Conservation (phyloP, 2,329 filamentous ascomycete species). For the Ophiostoma tasmaniense region DNA sequence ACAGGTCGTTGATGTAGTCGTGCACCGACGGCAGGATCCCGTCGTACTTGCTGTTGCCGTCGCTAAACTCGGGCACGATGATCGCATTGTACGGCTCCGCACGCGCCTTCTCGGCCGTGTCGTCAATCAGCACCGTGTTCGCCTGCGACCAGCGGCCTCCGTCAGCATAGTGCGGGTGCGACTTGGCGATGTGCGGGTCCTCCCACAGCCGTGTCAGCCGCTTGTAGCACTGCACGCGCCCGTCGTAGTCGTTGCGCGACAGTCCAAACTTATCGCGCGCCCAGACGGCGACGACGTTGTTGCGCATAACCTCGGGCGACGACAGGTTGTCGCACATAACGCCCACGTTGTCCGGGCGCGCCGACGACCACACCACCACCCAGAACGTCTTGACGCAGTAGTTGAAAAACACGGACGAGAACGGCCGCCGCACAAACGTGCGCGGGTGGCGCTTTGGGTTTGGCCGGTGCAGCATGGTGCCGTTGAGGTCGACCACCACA, state of each 20-base stretch:
- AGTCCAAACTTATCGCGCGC: conserved; percentile 69
- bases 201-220: conserved; percentile 66
- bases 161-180: conserved; percentile 34
- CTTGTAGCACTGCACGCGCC: conserved; percentile 84
- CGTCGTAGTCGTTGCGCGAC: conserved; percentile 51
- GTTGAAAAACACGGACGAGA: conserved; percentile 58
- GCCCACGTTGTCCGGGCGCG: conserved; percentile 61
- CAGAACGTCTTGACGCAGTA: conserved; percentile 67
- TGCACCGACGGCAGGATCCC: conserved; percentile 50
- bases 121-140: conserved; percentile 87
- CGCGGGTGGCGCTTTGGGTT: conserved; percentile 36
- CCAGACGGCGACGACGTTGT: conserved; percentile 61
- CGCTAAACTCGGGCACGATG: conserved; percentile 67
- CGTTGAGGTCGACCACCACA: conserved; percentile 86
- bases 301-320: conserved; percentile 12
- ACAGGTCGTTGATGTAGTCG: conserved; percentile 50
- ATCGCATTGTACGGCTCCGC: conserved; percentile 80
- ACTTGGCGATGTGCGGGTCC: conserved; percentile 34
- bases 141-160: conserved; percentile 58
- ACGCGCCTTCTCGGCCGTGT: conserved; percentile 69
- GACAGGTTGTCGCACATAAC: conserved; percentile 55
- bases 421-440: conserved; percentile 57
- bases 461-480: conserved; percentile 72
- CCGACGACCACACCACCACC: conserved; percentile 89
- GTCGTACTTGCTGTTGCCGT: conserved; percentile 32